A percentile compares a stretch with the other conserved stretches of the same genome.
phyloP scores from a whole-genome alignment of 495 filamentous ascomycete genomes.

The Neurospora discreta region DNA sequence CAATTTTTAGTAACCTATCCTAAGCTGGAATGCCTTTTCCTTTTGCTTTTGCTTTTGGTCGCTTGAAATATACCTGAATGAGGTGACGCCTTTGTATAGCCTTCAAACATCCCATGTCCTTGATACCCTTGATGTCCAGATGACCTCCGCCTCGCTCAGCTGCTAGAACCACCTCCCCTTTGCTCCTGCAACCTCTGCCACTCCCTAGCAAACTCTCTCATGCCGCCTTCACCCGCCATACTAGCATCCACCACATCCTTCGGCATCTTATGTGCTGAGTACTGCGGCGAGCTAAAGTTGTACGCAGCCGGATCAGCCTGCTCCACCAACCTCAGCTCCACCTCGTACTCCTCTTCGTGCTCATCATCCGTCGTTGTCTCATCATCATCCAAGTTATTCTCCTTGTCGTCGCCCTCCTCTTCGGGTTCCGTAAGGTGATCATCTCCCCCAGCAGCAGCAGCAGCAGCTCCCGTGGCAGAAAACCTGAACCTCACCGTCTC shows the following conservation, averaged over 20 bases:
- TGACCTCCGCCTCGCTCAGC: neutral
- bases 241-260: slow-evolving; percentile 91
- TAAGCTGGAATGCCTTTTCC: neutral
- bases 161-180: neutral
- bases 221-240: slow-evolving; percentile 54
- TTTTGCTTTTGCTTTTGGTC: neutral
- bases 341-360: slow-evolving; percentile 48
- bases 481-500: neutral
- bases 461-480: neutral
- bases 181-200: slow-evolving; percentile 61
- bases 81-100: neutral
- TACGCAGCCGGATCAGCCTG: slow-evolving; percentile 80
- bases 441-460: slow-evolving; percentile 4
- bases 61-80: neutral
- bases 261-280: slow-evolving; percentile 91
- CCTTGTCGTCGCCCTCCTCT: slow-evolving; percentile 9
- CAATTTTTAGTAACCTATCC: neutral
- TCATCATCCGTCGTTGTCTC: slow-evolving; percentile 33
- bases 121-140: neutral
- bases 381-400: slow-evolving; percentile 20
- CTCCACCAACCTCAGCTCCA: slow-evolving; percentile 73
- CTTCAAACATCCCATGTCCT: neutral
- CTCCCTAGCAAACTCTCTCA: slow-evolving; percentile 76
- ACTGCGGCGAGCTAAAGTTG: slow-evolving; percentile 72
- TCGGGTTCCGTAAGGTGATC: neutral